Conservation (phyloP, 345 rosid genomes). For the Nasturtium officinale region DNA sequence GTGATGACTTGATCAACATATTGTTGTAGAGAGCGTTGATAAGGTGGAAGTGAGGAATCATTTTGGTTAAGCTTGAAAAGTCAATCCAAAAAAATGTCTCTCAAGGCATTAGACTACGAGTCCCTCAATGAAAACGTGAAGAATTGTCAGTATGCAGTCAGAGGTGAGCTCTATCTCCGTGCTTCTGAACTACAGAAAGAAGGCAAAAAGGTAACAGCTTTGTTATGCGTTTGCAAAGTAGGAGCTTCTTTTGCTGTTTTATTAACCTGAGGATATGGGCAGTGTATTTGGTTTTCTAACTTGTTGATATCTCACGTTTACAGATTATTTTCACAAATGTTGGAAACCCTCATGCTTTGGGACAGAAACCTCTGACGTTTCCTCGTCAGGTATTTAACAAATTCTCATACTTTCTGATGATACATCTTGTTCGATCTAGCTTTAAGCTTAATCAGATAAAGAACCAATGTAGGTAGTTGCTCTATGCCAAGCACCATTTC, state of each 20-base stretch:
- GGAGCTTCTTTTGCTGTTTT: constrained; percentile 9
- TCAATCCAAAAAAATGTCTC: constrained; percentile 52
- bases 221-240: background rate
- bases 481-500: constrained; percentile 93
- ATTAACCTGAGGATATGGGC: background rate
- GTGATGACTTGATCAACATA: constrained; percentile 6
- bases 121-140: constrained; percentile 83
- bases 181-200: constrained; percentile 99
- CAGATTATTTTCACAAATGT: constrained; percentile 97
- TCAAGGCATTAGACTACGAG: constrained; percentile 73
- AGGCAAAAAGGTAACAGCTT: constrained; percentile 78
- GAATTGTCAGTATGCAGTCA: constrained; percentile 90
- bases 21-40: constrained; percentile 10
- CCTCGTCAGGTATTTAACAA: constrained; percentile 77
- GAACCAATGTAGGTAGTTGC: constrained; percentile 73
- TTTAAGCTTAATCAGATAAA: constrained; percentile 24
- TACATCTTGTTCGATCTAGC: background rate
- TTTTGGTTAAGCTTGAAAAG: background rate
- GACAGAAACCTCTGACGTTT: constrained; percentile 88
- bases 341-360: constrained; percentile 96
- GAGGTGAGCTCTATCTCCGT: constrained; percentile 98
- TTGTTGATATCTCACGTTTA: constrained; percentile 28
- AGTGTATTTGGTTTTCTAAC: constrained; percentile 4
- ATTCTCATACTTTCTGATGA: background rate
- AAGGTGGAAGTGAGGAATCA: background rate